Percentiles rank a stretch among this genome's conserved stretches.
Evolutionary conservation across 257 asterid species (phyloP).

Genomic region (Nicotiana tomentosiformis): DNA sequence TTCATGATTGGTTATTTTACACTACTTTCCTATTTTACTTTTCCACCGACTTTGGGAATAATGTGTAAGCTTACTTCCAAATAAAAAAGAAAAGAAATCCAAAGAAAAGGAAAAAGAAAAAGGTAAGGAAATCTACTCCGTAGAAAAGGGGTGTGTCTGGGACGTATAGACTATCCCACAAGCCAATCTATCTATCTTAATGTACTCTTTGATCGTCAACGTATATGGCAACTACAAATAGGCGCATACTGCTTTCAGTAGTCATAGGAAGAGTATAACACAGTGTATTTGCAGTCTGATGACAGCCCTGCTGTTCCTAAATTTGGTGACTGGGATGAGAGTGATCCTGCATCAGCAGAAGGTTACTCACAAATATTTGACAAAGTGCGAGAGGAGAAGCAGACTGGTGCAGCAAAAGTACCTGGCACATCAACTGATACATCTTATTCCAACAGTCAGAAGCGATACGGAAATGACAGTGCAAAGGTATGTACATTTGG

Average conservation of each 20-base stretch:
- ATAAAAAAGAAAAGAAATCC: background rate
- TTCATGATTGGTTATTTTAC: background rate
- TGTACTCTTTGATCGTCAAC: background rate
- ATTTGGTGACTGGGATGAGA: constrained; percentile 89
- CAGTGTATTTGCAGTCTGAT: constrained; percentile 52
- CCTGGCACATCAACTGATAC: constrained; percentile 52
- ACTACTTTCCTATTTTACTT: background rate
- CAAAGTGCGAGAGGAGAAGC: constrained; percentile 58
- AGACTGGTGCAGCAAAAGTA: constrained; percentile 62
- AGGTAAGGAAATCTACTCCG: background rate
- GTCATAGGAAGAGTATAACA: background rate
- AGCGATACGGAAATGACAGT: constrained; percentile 35
- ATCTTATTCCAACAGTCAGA: constrained; percentile 46
- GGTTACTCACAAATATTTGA: constrained; percentile 61
- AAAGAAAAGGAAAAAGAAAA: background rate
- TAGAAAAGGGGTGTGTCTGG: background rate
- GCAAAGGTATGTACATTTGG: constrained; percentile 37
- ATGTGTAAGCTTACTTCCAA: background rate
- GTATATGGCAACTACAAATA: background rate
- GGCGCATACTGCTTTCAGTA: background rate
- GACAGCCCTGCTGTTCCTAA: constrained; percentile 68
- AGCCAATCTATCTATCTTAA: background rate
- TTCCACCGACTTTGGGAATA: background rate
- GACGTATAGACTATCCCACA: background rate
- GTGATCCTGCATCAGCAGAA: constrained; percentile 76